Evolutionary conservation across 305 asterid species (phyloP).

Genomic region (Fraxinus sp.): DNA sequence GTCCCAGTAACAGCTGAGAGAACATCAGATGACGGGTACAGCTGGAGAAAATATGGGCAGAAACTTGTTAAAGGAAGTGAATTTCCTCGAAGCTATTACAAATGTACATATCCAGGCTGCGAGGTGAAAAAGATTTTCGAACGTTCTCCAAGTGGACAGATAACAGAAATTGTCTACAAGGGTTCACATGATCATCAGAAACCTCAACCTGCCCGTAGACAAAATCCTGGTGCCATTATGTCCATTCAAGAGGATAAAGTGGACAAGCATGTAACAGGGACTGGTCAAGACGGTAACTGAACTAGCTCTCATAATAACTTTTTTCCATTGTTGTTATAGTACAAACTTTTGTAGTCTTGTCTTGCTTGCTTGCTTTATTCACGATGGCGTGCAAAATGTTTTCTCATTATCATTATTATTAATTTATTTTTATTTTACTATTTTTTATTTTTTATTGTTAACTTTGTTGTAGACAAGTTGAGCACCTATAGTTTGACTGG

Average conservation of each 20-base stretch:
- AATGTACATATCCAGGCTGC: constrained; percentile 88
- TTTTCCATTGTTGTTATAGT: neutral
- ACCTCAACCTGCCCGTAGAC: constrained; percentile 83
- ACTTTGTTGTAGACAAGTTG: constrained; percentile 48
- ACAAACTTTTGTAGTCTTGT: constrained; percentile 16
- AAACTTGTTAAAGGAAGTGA: constrained; percentile 98
- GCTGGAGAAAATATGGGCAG: constrained; percentile 99
- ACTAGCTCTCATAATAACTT: constrained; percentile 15
- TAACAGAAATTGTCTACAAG: constrained; percentile 88
- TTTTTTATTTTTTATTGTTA: constrained; percentile 10
- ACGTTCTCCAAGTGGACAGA: constrained; percentile 90
- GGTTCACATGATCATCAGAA: constrained; percentile 97
- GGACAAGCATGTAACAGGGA: constrained; percentile 47
- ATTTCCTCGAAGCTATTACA: constrained; percentile 94
- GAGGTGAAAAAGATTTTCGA: constrained; percentile 95
- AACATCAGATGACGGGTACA: constrained; percentile 93
- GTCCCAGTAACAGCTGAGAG: constrained; percentile 59
- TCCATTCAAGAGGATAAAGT: constrained; percentile 72
- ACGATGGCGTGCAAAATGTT: constrained; percentile 11
- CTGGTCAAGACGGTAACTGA: constrained; percentile 68
- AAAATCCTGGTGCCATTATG: constrained; percentile 71
- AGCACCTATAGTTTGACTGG: constrained; percentile 28
- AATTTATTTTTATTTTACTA: too few species aligned
- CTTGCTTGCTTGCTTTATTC: constrained; percentile 1
- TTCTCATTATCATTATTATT: neutral